Conservation (phyloP, 2,329 filamentous ascomycete species). For the Cytospora schulzeri region DNA sequence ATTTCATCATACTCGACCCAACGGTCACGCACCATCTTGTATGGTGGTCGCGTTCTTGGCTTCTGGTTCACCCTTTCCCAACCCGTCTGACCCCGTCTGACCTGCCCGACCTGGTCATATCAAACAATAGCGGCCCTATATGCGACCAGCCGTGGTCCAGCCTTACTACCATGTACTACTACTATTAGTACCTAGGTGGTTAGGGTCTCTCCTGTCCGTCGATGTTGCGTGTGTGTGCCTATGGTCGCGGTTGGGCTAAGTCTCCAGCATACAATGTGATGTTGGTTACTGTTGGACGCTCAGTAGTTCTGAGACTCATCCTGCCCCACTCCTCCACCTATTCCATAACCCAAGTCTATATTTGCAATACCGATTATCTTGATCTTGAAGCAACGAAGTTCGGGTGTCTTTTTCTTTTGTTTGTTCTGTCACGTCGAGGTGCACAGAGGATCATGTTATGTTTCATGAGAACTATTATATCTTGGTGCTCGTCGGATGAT, state of each 20-base stretch:
- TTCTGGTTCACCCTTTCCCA: background rate
- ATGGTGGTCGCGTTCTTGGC: background rate
- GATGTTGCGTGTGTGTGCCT: background rate
- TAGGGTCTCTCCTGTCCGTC: background rate
- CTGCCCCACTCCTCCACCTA: background rate
- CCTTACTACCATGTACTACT: background rate
- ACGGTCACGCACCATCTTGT: background rate
- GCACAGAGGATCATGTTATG: background rate
- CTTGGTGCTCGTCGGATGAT: background rate
- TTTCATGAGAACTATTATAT: background rate
- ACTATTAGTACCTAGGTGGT: background rate
- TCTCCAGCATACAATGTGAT: conserved; percentile 12
- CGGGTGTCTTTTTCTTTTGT: too few relatives aligned
- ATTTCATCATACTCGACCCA: conserved; percentile 3
- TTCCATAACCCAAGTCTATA: background rate
- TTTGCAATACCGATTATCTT: background rate
- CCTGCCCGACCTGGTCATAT: background rate
- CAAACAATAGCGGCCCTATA: background rate
- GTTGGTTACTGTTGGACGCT: conserved; percentile 19
- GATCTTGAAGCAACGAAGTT: background rate
- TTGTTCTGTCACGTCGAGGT: background rate
- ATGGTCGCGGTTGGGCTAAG: background rate
- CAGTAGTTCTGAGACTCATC: conserved; percentile 20
- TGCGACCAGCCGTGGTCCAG: background rate
- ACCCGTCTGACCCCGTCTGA: too few relatives aligned